Percentiles rank a stretch among this genome's conserved stretches.
phyloP scores from a whole-genome alignment of 1,139 yeast genomes.

The Yamadazyma dendronema region DNA sequence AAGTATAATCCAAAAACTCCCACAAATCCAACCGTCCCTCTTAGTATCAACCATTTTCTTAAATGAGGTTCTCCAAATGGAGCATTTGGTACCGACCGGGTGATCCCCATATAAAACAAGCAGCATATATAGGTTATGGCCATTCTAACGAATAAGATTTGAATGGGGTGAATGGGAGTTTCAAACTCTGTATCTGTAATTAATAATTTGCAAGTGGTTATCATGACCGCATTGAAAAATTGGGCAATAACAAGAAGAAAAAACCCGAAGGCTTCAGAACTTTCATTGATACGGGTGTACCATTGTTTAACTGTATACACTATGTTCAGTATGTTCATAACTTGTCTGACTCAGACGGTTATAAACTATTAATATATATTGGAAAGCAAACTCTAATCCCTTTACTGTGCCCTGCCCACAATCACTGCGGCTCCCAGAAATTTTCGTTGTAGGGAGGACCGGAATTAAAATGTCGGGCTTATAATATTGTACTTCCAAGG shows the following conservation, averaged over 20 bases:
- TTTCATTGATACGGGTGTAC: background rate
- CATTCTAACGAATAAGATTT: constrained; percentile 78
- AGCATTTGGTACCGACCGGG: constrained; percentile 53
- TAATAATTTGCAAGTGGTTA: constrained; percentile 67
- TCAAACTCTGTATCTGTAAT: constrained; percentile 58
- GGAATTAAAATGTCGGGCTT: too few relatives aligned
- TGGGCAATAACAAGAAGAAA: constrained; percentile 54
- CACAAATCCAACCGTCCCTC: constrained; percentile 75
- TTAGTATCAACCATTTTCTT: constrained; percentile 51
- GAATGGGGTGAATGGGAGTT: constrained; percentile 70
- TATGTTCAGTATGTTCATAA: background rate
- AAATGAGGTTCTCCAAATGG: constrained; percentile 70
- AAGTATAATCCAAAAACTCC: constrained; percentile 79
- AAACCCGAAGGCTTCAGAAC: constrained; percentile 27
- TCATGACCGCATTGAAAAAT: constrained; percentile 74
- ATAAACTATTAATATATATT: too few relatives aligned
- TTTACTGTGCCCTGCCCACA: too few relatives aligned
- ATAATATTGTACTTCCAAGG: too few relatives aligned
- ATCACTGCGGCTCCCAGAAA: too few relatives aligned
- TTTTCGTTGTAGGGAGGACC: too few relatives aligned
- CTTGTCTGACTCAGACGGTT: too few relatives aligned
- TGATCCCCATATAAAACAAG: constrained; percentile 49
- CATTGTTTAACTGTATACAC: background rate
- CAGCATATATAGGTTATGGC: constrained; percentile 62
- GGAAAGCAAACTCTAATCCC: too few relatives aligned